Evolutionary conservation across 768 basidiomycete species (phyloP), one percentile per base, ranked within the genome.

Genomic region (Lactifluus echinatus): DNA sequence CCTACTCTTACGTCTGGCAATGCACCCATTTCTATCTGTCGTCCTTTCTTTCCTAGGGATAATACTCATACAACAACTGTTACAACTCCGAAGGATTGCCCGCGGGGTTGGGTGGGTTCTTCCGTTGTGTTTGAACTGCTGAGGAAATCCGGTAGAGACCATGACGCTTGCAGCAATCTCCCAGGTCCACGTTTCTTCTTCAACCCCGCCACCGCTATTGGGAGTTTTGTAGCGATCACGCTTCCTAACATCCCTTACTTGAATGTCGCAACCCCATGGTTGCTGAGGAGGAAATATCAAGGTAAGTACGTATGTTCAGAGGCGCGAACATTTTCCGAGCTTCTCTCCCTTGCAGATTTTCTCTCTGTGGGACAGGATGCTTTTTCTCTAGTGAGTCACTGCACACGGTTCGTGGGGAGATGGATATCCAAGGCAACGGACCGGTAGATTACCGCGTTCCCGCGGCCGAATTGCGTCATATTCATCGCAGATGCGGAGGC

Each of bases 401-500:
- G 21, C 23, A 6, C 21, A 29, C 23, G 17, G 17, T 26, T 8
- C 6, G 14, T 8, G 2, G 42, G 14, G 21, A n/a, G n/a, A 39
- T n/a, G 8, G 12, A 53, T 17, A 26, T 26, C 6, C 19, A 39
- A 23, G 21, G 11, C 29, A 2, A 44, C n/a, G 10, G 28, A 17
- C 26, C 23, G 24, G 19, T 10, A 60, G 62, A 29, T 36, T 21
- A 46, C 28, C 19, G 23, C 37, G n/a, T 53, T 54, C 14, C 61
- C 61, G 36, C 24, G 17, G 14, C 15, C 50, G 15, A 14, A 28
- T 1, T 4, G 8, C 12, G 3, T n/a, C 10, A 12, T 63, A 14
- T 19, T 23, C 28, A 49, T 63, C 31, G 62, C 62, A 17, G 62
- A 63, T 23, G 23, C 51, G 2, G 46, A 14, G 2, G 47, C 55